Evolutionary conservation across 208 protist genomes (phyloP).

Genomic region (Trypanosoma congolense): DNA sequence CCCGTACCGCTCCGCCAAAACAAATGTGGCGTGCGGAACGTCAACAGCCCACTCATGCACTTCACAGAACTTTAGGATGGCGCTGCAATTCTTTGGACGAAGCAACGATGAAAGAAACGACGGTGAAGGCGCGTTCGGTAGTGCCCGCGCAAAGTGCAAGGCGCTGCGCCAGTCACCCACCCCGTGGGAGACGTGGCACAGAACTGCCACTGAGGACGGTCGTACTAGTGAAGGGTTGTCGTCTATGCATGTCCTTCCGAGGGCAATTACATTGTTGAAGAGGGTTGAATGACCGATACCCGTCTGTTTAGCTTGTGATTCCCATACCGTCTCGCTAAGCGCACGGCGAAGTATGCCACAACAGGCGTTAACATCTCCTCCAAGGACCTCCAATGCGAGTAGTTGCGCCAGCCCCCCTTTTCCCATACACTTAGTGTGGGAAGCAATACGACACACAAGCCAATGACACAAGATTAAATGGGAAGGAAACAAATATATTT

Average conservation of each 20-base stretch:
- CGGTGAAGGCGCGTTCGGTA: conserved; percentile 47
- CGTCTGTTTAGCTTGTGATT: conserved; percentile 2
- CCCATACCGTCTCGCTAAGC: conserved; percentile 46
- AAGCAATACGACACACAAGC: no score
- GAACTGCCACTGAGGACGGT: conserved; percentile 55
- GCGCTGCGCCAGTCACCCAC: conserved; percentile 65
- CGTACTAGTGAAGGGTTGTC: conserved; percentile 47
- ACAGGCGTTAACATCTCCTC: conserved; percentile 77
- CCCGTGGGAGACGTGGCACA: conserved; percentile 77
- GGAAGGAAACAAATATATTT: conserved; percentile 8
- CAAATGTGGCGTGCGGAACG: conserved; percentile 58
- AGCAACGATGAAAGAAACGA: conserved; percentile 77
- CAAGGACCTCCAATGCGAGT: conserved; percentile 40
- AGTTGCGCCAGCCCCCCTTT: conserved; percentile 35
- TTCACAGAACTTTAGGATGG: conserved; percentile 37
- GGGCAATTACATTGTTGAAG: conserved; percentile 34
- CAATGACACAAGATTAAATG: no score
- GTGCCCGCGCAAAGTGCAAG: conserved; percentile 44
- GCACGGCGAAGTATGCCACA: conserved; percentile 71
- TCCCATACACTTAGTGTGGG: conserved; percentile 24
- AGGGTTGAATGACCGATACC: conserved; percentile 14
- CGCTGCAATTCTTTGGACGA: conserved; percentile 36
- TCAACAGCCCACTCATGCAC: conserved; percentile 43
- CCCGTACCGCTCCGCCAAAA: conserved; percentile 59
- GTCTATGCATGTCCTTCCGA: conserved; percentile 40